Evolutionary conservation across 1,284 basidiomycete genomes (phyloP).

Genomic region (Psilocybe mexicana): DNA sequence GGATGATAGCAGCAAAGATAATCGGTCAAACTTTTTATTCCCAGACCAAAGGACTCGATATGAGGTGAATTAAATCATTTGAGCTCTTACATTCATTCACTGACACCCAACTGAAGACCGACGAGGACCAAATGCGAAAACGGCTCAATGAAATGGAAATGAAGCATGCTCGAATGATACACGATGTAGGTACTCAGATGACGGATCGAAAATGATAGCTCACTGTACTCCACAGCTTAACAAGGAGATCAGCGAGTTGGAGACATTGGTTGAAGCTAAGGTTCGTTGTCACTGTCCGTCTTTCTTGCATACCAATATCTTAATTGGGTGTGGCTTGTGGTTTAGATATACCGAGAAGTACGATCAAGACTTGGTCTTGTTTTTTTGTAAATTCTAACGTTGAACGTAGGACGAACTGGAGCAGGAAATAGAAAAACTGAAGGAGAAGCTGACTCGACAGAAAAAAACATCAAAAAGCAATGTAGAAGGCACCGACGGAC

Average conservation of each 20-base stretch:
- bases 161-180: slow-evolving; percentile 68
- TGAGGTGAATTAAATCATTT: slow-evolving; percentile 43
- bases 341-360: slow-evolving; percentile 84
- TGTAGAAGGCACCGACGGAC: slow-evolving; percentile 37
- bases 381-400: neutral
- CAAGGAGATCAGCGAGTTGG: slow-evolving; percentile 89
- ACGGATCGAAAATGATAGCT: slow-evolving; percentile 4
- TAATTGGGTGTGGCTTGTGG: slow-evolving; percentile 6
- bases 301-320: neutral
- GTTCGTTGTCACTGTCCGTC: slow-evolving; percentile 37
- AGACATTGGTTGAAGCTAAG: slow-evolving; percentile 88
- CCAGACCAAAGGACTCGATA: slow-evolving; percentile 52
- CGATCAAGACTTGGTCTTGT: slow-evolving; percentile 14
- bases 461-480: slow-evolving; percentile 60
- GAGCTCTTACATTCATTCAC: slow-evolving; percentile 1
- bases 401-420: slow-evolving; percentile 79
- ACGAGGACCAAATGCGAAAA: slow-evolving; percentile 71
- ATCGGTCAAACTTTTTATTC: slow-evolving; percentile 38
- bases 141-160: slow-evolving; percentile 68
- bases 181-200: slow-evolving; percentile 53
- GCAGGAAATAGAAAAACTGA: slow-evolving; percentile 75
- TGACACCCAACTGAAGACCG: slow-evolving; percentile 41
- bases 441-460: slow-evolving; percentile 63
- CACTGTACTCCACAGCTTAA: slow-evolving; percentile 58
- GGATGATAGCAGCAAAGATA: slow-evolving; percentile 11